phyloP scores from a whole-genome alignment of 306 rosid genomes.

The Cajanus cajan region DNA sequence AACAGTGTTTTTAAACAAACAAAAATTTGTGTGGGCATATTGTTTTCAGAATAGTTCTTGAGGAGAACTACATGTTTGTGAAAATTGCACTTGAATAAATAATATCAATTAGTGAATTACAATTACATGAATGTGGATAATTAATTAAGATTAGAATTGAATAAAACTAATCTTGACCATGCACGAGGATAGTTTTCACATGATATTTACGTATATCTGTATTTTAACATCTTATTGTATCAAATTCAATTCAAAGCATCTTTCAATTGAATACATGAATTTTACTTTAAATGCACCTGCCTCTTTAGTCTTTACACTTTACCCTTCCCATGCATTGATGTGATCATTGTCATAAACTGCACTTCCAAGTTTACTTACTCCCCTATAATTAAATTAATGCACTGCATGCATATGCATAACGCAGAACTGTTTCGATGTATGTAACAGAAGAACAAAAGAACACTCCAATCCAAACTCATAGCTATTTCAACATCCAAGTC shows the following conservation, averaged over 20 bases:
- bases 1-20: not conserved
- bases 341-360: slow-evolving; percentile 32
- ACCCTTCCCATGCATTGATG: slow-evolving; percentile 34
- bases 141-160: not conserved
- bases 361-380: slow-evolving; percentile 17
- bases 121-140: not conserved
- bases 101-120: not conserved
- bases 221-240: not conserved
- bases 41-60: not conserved
- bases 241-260: not conserved
- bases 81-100: not conserved
- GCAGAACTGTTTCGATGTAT: slow-evolving; percentile 25
- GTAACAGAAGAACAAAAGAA: slow-evolving; percentile 52
- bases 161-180: not conserved
- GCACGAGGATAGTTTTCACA: not conserved
- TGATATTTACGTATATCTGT: not conserved
- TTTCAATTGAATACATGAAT: slow-evolving; percentile 7
- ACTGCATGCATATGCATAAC: not conserved
- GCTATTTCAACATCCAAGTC: slow-evolving; percentile 56
- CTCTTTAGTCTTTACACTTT: no score
- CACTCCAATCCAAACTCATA: slow-evolving; percentile 45
- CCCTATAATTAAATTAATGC: slow-evolving; percentile 19
- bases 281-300: slow-evolving; percentile 25
- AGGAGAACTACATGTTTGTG: not conserved
- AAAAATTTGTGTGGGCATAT: not conserved